These are phyloP conservation scores for Globisporangium nagaii DNA, from an alignment of 352 stramenopile species.

Conservation along the genomic window DNA sequence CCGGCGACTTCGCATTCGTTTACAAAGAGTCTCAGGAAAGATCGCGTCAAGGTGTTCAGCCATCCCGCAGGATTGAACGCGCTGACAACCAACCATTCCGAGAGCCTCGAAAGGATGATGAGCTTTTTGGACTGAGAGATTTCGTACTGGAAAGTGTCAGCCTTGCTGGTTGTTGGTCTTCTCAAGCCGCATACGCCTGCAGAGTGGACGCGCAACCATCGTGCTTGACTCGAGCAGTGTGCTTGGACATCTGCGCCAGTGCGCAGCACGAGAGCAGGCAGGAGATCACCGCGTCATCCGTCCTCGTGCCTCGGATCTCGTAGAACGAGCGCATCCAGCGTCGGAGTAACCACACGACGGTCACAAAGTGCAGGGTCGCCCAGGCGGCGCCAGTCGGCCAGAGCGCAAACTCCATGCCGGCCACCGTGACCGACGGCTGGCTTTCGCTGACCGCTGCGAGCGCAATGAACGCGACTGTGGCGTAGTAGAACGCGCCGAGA, in stretches of 20 bases:
- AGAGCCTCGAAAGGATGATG: too few relatives aligned
- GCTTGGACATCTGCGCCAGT: neutral
- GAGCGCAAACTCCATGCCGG: neutral
- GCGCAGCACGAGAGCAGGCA: neutral
- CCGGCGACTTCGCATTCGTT: too few relatives aligned
- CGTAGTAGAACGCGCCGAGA: neutral
- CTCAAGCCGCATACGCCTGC: neutral
- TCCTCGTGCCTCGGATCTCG: neutral
- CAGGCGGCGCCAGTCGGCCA: neutral
- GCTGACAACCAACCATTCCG: too few relatives aligned
- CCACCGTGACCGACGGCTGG: neutral
- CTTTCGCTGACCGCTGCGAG: neutral
- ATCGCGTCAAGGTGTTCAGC: too few relatives aligned
- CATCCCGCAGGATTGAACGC: too few relatives aligned
- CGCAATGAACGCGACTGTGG: neutral
- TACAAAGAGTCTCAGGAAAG: too few relatives aligned
- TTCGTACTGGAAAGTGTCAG: neutral
- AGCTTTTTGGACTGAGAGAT: too few relatives aligned
- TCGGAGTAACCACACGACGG: neutral
- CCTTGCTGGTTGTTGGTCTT: neutral
- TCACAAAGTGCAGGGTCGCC: neutral
- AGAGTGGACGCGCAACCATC: neutral
- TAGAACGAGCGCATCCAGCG: neutral
- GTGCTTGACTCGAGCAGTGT: neutral
- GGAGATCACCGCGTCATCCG: neutral